Percentiles rank a stretch among this genome's conserved stretches.
These are phyloP conservation scores for Pichia eremophila DNA, from an alignment of 805 yeast species.

Conservation along the genomic window DNA sequence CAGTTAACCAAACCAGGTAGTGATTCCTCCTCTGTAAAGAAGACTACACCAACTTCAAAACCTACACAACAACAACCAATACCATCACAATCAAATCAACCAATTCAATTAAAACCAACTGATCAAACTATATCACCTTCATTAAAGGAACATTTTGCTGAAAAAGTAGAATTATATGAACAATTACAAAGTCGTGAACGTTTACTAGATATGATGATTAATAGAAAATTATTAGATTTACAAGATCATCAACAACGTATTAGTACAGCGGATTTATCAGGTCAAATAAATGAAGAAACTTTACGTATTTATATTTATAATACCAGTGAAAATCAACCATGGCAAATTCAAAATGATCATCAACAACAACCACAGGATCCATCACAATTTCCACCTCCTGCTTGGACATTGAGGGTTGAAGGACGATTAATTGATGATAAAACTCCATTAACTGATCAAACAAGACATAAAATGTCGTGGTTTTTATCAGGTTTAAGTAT, in stretches of 20 bases:
- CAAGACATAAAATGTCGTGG: slow-evolving; percentile 59
- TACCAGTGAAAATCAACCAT: slow-evolving; percentile 77
- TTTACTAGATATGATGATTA: slow-evolving; percentile 67
- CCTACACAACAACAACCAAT: slow-evolving; percentile 5
- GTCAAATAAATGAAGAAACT: slow-evolving; percentile 36
- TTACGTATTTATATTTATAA: slow-evolving; percentile 78
- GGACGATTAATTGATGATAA: slow-evolving; percentile 57
- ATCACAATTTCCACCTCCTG: slow-evolving; percentile 25
- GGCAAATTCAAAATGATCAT: slow-evolving; percentile 42
- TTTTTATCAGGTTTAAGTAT: slow-evolving; percentile 79
- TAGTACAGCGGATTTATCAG: slow-evolving; percentile 26
- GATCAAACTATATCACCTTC: slow-evolving; percentile 26
- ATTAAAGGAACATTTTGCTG: slow-evolving; percentile 25
- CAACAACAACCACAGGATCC: background rate
- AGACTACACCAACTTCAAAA: background rate
- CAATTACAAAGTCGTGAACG: slow-evolving; percentile 74
- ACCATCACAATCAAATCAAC: slow-evolving; percentile 14
- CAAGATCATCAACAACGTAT: slow-evolving; percentile 50
- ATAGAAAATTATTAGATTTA: slow-evolving; percentile 76
- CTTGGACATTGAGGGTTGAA: slow-evolving; percentile 82
- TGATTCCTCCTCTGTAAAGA: background rate
- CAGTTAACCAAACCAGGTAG: background rate
- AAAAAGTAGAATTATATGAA: slow-evolving; percentile 58
- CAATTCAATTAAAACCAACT: slow-evolving; percentile 28
- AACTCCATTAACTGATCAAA: slow-evolving; percentile 37